Percentiles rank a stretch among this genome's conserved stretches.
Evolutionary conservation across 257 asterid genomes (phyloP).

Genomic region (Solanum lycopersicoides): DNA sequence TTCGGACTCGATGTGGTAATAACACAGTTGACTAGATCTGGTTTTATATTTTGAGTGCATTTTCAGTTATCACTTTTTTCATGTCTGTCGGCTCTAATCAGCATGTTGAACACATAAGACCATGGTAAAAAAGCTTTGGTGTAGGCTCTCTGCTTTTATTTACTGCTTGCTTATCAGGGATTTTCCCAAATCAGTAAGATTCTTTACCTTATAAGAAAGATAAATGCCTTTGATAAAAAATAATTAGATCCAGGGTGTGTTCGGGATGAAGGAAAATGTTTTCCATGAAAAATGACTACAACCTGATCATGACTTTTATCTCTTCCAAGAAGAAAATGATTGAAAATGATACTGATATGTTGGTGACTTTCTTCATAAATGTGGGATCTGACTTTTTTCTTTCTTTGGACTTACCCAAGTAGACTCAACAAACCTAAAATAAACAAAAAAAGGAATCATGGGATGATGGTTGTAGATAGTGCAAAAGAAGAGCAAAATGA

Average conservation of each 20-base stretch:
- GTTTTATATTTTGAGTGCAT: not conserved
- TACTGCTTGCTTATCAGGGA: not conserved
- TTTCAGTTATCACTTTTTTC: not conserved
- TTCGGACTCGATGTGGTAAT: not conserved
- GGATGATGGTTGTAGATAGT: not conserved
- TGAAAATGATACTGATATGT: not conserved
- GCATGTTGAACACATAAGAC: not conserved
- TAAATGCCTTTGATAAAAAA: not conserved
- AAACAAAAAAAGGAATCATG: not conserved
- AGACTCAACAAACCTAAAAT: not conserved
- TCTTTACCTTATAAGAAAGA: not conserved
- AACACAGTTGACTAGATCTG: not conserved
- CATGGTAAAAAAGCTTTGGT: not conserved
- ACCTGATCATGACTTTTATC: not conserved
- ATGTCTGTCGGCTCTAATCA: not conserved
- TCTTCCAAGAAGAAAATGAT: not conserved
- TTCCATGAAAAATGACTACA: not conserved
- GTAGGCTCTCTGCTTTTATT: not conserved
- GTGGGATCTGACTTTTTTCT: not conserved
- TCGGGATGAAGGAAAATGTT: not conserved
- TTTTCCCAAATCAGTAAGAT: not conserved
- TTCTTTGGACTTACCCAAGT: not conserved
- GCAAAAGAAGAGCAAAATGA: not conserved
- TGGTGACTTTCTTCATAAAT: not conserved
- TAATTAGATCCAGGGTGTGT: not conserved